These are phyloP conservation scores for Trypanosoma cruzi DNA, from an alignment of 208 protist genomes.

Conservation along the genomic window DNA sequence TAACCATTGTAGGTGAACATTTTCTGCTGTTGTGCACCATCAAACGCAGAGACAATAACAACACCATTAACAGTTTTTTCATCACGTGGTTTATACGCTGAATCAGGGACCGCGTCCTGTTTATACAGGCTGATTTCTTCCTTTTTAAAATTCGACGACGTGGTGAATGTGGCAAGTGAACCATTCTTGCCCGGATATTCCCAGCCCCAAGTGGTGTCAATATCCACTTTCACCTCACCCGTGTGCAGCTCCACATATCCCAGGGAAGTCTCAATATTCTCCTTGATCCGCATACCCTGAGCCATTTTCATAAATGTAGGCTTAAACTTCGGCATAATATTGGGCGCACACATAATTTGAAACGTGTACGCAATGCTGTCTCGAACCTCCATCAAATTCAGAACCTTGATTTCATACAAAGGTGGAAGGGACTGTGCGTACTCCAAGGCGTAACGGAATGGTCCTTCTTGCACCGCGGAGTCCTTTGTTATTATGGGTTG, in stretches of 20 bases:
- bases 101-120: slow-evolving; percentile 35
- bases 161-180: slow-evolving; percentile 46
- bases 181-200: slow-evolving; percentile 24
- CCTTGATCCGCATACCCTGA: slow-evolving; percentile 39
- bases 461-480: slow-evolving; percentile 36
- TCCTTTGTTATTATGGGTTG: slow-evolving; percentile 67
- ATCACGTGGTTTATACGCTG: slow-evolving; percentile 39
- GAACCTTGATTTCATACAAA: slow-evolving; percentile 61
- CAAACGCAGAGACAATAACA: slow-evolving; percentile 43
- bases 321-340: slow-evolving; percentile 57
- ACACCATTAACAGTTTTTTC: slow-evolving; percentile 56
- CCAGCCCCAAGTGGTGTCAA: slow-evolving; percentile 69
- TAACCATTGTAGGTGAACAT: slow-evolving; percentile 52
- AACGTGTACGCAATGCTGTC: slow-evolving; percentile 77
- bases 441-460: slow-evolving; percentile 68
- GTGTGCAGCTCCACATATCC: slow-evolving; percentile 60
- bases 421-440: slow-evolving; percentile 66
- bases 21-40: slow-evolving; percentile 61
- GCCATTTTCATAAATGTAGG: slow-evolving; percentile 70
- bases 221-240: slow-evolving; percentile 39
- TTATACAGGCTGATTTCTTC: slow-evolving; percentile 61
- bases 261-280: slow-evolving; percentile 37
- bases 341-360: slow-evolving; percentile 80
- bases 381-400: slow-evolving; percentile 75
- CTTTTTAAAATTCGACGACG: slow-evolving; percentile 54